Conservation (phyloP, 805 yeast species). For the Phaffomyces opuntiae region DNA sequence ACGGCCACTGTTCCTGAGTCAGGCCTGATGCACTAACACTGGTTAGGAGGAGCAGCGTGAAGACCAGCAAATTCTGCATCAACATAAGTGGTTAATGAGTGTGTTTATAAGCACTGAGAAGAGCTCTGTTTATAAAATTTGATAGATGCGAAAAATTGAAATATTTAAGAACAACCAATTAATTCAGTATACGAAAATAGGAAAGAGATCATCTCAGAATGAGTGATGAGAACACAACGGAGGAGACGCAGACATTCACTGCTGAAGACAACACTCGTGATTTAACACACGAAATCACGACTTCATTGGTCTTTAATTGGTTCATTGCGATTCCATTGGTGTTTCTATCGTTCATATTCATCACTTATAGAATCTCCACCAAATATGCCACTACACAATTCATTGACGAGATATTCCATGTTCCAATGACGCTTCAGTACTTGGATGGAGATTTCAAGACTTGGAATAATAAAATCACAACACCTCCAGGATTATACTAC, state of each 20-base stretch:
- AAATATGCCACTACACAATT: conserved; percentile 26
- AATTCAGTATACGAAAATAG: neutral
- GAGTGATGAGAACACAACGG: neutral
- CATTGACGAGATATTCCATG: conserved; percentile 80
- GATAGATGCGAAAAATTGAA: no score
- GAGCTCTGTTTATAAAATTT: no score
- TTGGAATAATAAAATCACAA: conserved; percentile 90
- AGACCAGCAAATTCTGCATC: neutral
- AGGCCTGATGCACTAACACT: neutral
- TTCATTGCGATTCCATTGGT: conserved; percentile 26
- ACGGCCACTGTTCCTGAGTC: conserved; percentile 24
- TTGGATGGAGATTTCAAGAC: conserved; percentile 49
- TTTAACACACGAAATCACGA: conserved; percentile 21
- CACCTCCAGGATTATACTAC: conserved; percentile 89
- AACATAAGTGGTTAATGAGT: neutral
- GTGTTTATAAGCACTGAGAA: no score
- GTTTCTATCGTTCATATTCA: conserved; percentile 18
- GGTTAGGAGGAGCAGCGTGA: neutral
- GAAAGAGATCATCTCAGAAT: neutral
- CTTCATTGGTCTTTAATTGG: conserved; percentile 25
- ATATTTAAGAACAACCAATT: neutral
- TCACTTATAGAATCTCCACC: conserved; percentile 25
- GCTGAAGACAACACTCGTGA: conserved; percentile 10
- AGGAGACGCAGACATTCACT: neutral
- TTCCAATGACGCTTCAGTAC: conserved; percentile 68